Conservation (phyloP, 768 basidiomycete species). For the Gloeopeniophorella convolvens region DNA sequence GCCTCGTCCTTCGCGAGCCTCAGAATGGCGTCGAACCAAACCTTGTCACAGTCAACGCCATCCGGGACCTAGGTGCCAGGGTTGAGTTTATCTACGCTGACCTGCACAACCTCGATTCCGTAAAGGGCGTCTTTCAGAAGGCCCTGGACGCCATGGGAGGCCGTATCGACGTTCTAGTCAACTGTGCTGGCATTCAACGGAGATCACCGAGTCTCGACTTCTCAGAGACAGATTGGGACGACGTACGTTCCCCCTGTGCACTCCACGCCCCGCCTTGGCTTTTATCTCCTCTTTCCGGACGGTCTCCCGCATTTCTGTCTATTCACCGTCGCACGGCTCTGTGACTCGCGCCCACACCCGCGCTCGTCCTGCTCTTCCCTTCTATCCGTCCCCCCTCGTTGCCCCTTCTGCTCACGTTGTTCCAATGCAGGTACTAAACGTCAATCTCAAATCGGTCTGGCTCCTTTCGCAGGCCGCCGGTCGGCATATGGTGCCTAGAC, state of each 20-base stretch:
- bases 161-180: conserved; percentile 57
- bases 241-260: conserved; percentile 38
- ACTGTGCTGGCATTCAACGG: conserved; percentile 61
- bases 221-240: conserved; percentile 63
- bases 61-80: conserved; percentile 31
- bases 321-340: too few relatives aligned
- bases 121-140: conserved; percentile 41
- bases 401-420: conserved; percentile 11
- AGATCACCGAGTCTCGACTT: conserved; percentile 58
- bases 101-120: conserved; percentile 42
- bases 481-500: conserved; percentile 75
- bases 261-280: conserved; percentile 4
- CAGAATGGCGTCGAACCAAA: conserved; percentile 31
- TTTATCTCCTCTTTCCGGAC: conserved; percentile 8
- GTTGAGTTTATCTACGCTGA: conserved; percentile 50
- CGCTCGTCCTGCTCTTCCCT: conserved; percentile 4
- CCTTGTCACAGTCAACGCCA: conserved; percentile 31
- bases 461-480: conserved; percentile 84
- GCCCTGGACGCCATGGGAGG: conserved; percentile 46
- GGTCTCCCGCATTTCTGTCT: neutral
- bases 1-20: conserved; percentile 41
- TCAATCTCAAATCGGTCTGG: conserved; percentile 86
- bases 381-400: conserved; percentile 7
- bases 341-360: too few relatives aligned
- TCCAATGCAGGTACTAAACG: conserved; percentile 58